Base-by-base conservation (phyloP, 192 early-diverging fungal species). In the Haplosporangium gracile region DNA sequence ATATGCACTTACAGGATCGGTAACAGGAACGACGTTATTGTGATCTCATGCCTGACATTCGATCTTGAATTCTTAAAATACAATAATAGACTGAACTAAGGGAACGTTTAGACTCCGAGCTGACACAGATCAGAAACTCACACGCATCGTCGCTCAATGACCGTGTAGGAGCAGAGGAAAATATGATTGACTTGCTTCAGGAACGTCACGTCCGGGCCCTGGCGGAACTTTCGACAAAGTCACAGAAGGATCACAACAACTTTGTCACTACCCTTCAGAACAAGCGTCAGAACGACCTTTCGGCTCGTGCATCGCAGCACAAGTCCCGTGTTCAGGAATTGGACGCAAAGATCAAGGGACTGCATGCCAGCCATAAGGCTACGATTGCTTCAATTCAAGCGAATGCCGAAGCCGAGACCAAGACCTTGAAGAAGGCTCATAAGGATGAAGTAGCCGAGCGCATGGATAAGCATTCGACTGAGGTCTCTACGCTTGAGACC, bases 261-360 rank as follows among this genome's bases (percentile, higher is more conserved):
- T 75, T 77, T 49, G 22, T 77, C 29, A 36, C 32, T 5, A 39
- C 82, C 7, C 42, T 77, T 51, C 82, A 74, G 26, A 81, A n/a
- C 38, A 85, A 79, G 20, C 80, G 80, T 29, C 79, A 80, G 68
- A 72, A 11, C 5, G 88, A 82, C 29, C 22, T 88, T 9, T 53
- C 70, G 18, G 18, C 29, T 20, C 53, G 79, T 22, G 26, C 43
- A 9, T n/a, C 38, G 32, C 72, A 75, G 24, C 69, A 85, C 11
- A 68, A 32, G 16, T n/a, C 24, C 4, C 57, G 47, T 40, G 20
- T 73, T 9, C 20, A 22, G 24, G 74, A 51, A 11, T 78, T 85
- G 2, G 69, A 76, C 39, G 51, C 39, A 34, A 79, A 85, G 70
- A 71, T 79, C 74, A 77, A 78, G 49, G 57, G 7, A 20, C 38